Base-by-base conservation (phyloP, 805 yeast species). In the Hanseniaspora occidentalis region DNA sequence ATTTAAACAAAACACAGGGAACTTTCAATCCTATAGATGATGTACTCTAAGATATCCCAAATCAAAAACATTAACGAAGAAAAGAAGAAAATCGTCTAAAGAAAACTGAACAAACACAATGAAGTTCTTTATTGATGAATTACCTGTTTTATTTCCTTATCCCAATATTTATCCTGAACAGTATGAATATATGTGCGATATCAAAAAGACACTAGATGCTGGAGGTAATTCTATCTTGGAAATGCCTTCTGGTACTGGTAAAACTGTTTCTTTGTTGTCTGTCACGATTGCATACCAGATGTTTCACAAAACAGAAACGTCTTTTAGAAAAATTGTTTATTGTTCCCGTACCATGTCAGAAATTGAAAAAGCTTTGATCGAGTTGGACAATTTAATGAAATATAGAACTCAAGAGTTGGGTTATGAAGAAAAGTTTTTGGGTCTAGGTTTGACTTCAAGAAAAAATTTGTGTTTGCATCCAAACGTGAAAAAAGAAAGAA, bases 321-420 rank as follows among this genome's bases (percentile, higher is more conserved):
- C 41, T 5, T 37, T 31, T 24, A 38, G 63, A 42, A 92, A 89
- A 67, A 78, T 92, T 49, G 84, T 92, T 6, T 92, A 92, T 62
- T 92, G 99, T 61, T 92, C 98, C 4, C 97, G 99, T 71, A 92
- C 99, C 25, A 92, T 92, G 97, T 84, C 96, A 9, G 99, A 92
- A 64, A 92, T 92, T 57, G 98, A 92, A 63, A 92, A 92, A 62
- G 96, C 98, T 0, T 65, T 92, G 54, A 84, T 89, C 6, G 99
- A 92, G 65, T 68, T 92, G 66, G 78, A 83, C 46, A 77, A 75
- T 42, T 68, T 92, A 51, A 92, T 92, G 97, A 84, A 76, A 41
- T 92, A 72, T 56, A 71, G 99, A 49, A 62, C 86, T 2, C 69
- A 75, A 37, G 95, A 84, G 54, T 66, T 92, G 38, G 97, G 97